Evolutionary conservation across 2,329 filamentous ascomycete species (phyloP), one percentile per base, ranked within the genome.

Genomic region (Phyllosticta citrichinensis): DNA sequence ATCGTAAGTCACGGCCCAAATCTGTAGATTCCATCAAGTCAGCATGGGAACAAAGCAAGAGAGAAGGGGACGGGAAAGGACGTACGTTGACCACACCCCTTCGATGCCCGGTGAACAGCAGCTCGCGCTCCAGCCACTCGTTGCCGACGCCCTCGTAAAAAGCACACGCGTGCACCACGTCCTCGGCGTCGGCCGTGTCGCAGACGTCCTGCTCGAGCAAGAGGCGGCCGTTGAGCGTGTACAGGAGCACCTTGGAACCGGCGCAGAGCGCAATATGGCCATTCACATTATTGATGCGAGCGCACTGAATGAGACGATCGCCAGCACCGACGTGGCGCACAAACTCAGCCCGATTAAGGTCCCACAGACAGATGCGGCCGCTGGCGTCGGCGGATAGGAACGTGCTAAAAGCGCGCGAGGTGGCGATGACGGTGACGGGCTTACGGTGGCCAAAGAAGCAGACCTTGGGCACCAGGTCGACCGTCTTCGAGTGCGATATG

Each of bases 101-200:
- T 64, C 84, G 81, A 71, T 97, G 94, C 0, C 94, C 94, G 0
- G 93, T 97, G 65, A 99, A 92, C 47, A 97, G 78, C 52, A 99
- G 79, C 63, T 87, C 87, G 60, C 87, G 87, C 74, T 95, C 90
- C 3, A 96, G 80, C 90, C 92, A 97, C 74, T 97, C 94, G 67
- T 91, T 94, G 2, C 87, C 88, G 0, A 86, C 83, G 0, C 93
- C 93, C 72, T 97, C 92, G 74, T 97, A 97, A 73, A 96, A 96
- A 2, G 92, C 89, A 65, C 91, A 94, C 1, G 87, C 86, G 56
- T 89, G 81, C 2, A 97, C 85, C 35, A 82, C 85, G 69, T 97
- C 93, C 5, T 70, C 70, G 14, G 68, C 67, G 24, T 93, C 89
- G 10, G 81, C 78, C 8, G 66, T 68, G 19, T 84, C 81, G 67